A percentile compares a stretch with the other conserved stretches of the same genome.
phyloP scores from a whole-genome alignment of 805 yeast genomes.

The Yamadazyma akitaensis region DNA sequence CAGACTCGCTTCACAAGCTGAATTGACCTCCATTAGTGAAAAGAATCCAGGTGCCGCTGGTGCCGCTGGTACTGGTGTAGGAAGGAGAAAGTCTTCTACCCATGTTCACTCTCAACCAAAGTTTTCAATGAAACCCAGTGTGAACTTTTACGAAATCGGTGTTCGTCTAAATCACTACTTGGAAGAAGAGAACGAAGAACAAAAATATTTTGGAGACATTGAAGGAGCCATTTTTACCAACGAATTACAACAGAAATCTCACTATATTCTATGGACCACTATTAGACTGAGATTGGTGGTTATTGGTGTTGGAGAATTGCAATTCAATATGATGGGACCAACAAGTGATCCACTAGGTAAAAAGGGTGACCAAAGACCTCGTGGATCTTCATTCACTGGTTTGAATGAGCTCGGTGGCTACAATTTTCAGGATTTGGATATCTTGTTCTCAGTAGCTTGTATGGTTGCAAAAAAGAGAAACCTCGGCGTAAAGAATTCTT shows the following conservation, averaged over 20 bases:
- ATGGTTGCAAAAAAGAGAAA: conserved; percentile 23
- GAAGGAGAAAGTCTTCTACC: conserved; percentile 26
- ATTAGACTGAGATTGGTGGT: conserved; percentile 18
- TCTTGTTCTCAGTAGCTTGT: conserved; percentile 29
- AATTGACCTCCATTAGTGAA: conserved; percentile 21
- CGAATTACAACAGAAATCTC: conserved; percentile 33
- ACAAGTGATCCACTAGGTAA: conserved; percentile 12
- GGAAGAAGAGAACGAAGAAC: conserved; percentile 1
- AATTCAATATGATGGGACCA: conserved; percentile 22
- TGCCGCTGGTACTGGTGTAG: not conserved
- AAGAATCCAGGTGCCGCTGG: conserved; percentile 2
- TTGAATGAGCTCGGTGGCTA: conserved; percentile 38
- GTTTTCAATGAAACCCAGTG: conserved; percentile 30
- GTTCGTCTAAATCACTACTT: conserved; percentile 1
- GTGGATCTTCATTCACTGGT: conserved; percentile 38
- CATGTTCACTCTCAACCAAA: conserved; percentile 23
- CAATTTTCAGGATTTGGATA: conserved; percentile 39
- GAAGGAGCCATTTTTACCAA: conserved; percentile 40
- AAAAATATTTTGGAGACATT: conserved; percentile 18
- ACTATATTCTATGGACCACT: conserved; percentile 33
- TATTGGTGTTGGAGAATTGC: conserved; percentile 36
- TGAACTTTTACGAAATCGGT: conserved; percentile 6
- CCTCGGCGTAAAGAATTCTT: conserved; percentile 7
- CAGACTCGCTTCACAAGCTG: conserved; percentile 20
- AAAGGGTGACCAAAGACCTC: conserved; percentile 16